Evolutionary conservation across 164 flowering plant species (phyloP), one percentile per base, ranked within the genome.

Genomic region (Vitis labrusca): DNA sequence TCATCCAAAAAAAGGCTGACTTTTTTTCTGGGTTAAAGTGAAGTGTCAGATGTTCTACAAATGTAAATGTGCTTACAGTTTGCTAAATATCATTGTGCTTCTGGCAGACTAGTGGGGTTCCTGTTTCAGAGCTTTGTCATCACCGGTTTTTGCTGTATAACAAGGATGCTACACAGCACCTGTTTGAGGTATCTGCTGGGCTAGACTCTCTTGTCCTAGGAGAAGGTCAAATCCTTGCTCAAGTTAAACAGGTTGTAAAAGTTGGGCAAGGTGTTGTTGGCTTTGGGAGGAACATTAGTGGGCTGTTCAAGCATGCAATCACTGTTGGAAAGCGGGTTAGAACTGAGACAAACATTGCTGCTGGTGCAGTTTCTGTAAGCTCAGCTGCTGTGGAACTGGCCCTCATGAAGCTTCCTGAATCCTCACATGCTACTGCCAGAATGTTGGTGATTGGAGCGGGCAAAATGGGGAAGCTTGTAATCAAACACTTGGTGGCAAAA

Each of bases 381-480:
- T 95, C 99, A 4, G 99, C 99, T 68, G 97, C 98, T 51, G 99
- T 95, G 17, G 99, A 95, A 71, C 77, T 95, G 65, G 97, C 98
- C 50, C 64, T 93, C 27, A 91, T 90, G 97, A 93, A 95, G 83
- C 89, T 95, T 71, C 97, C 98, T 9, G 83, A 78, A 65, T 69
- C 90, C 15, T 88, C 88, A 17, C 86, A 86, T 65, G 65, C 84
- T 32, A 76, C 83, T 67, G 92, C 94, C 10, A 77, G 92, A 62
- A 89, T 91, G 91, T 62, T 93, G 79, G 91, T 95, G 9, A 80
- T 91, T 72, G 99, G 98, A 55, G 98, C 99, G 50, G 99, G 99
- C 23, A 93, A 93, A 79, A 95, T 95, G 99, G 99, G 99, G 12
- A 95, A 93, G 79, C 98, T 95, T 70, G 99, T 95, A 70, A 90